phyloP scores from a whole-genome alignment of 2,329 filamentous ascomycete species.

The Sordariomycetes sp. region DNA sequence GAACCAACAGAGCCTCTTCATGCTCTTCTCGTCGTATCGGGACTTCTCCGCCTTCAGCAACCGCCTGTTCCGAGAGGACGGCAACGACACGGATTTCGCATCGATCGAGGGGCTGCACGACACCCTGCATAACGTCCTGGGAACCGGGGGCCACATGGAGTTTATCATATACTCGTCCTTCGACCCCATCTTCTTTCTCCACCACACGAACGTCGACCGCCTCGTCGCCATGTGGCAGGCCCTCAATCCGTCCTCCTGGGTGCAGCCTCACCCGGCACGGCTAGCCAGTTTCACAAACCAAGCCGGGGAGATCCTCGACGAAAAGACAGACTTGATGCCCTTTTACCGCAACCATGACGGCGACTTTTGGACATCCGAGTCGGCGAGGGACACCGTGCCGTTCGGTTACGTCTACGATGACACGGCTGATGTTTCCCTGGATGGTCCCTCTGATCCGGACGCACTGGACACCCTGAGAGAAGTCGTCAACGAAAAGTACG shows the following conservation, averaged over 20 bases:
- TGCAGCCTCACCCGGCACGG: conserved; percentile 42
- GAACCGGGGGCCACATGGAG: conserved; percentile 55
- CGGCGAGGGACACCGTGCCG: conserved; percentile 42
- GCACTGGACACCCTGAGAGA: conserved; percentile 30
- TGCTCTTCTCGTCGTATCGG: conserved; percentile 55
- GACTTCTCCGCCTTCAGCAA: conserved; percentile 62
- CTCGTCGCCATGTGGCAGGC: conserved; percentile 69
- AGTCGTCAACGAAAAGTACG: conserved; percentile 42
- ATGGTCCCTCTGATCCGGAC: conserved; percentile 23
- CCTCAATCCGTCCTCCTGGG: conserved; percentile 58
- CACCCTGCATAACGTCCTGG: conserved; percentile 48
- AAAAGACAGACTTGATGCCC: conserved; percentile 48
- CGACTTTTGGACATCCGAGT: conserved; percentile 58
- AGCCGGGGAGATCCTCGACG: conserved; percentile 21
- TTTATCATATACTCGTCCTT: conserved; percentile 65
- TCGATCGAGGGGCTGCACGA: conserved; percentile 58
- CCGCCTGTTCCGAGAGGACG: conserved; percentile 46
- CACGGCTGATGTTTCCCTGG: conserved; percentile 18
- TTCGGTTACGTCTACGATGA: conserved; percentile 74
- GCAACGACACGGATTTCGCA: conserved; percentile 40
- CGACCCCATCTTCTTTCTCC: conserved; percentile 70
- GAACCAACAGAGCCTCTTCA: conserved; percentile 54
- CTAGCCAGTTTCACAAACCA: conserved; percentile 51
- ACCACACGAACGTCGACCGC: conserved; percentile 68
- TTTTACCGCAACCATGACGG: conserved; percentile 49